Evolutionary conservation across 306 rosid species (phyloP).

Genomic region (Arachis hypogaea): DNA sequence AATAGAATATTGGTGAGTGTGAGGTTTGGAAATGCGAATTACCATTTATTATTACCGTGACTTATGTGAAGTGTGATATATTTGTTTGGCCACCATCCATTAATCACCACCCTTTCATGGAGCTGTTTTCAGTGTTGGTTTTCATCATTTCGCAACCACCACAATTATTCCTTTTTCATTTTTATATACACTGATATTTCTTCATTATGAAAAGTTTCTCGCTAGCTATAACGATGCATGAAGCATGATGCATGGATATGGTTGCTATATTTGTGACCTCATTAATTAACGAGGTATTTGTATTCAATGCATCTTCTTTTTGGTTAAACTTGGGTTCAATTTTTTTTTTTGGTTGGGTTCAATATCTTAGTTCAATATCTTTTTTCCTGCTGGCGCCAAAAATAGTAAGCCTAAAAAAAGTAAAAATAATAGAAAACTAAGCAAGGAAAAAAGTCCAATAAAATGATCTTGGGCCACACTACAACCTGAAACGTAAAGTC

Average conservation of each 20-base stretch:
- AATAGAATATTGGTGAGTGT: not conserved
- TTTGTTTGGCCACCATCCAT: slow-evolving; percentile 38
- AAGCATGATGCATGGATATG: slow-evolving; percentile 27
- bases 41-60: not conserved
- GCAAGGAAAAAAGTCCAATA: too few species aligned
- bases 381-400: too few species aligned
- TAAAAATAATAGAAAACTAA: too few species aligned
- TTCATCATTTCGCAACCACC: slow-evolving; percentile 55
- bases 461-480: too few species aligned
- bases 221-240: slow-evolving; percentile 24
- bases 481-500: too few species aligned
- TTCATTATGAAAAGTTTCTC: slow-evolving; percentile 33
- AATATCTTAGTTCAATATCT: too few species aligned
- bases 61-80: not conserved
- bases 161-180: slow-evolving; percentile 40
- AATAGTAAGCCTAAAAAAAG: too few species aligned
- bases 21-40: not conserved
- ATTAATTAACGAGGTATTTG: slow-evolving; percentile 32
- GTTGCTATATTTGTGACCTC: slow-evolving; percentile 45
- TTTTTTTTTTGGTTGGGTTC: too few species aligned
- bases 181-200: slow-evolving; percentile 18
- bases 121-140: slow-evolving; percentile 40
- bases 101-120: not conserved
- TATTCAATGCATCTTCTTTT: too few species aligned
- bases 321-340: too few species aligned